Conservation (phyloP, 768 basidiomycete species). For the Xanthoconium purpureum region DNA sequence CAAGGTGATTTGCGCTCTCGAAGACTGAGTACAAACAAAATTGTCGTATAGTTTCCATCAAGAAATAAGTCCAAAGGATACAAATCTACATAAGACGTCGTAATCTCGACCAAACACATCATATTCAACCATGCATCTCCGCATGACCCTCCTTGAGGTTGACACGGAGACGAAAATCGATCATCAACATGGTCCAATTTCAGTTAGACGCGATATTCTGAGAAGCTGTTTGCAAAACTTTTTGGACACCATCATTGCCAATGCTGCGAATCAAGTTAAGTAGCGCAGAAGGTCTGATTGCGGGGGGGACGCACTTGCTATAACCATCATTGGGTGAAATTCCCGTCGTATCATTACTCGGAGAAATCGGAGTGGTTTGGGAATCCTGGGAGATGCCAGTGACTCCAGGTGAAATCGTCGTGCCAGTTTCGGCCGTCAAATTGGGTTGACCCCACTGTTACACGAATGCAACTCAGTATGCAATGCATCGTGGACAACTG, state of each 20-base stretch:
- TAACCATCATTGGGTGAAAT: conserved; percentile 70
- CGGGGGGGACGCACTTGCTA: conserved; percentile 29
- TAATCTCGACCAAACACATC: background rate
- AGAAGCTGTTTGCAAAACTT: conserved; percentile 29
- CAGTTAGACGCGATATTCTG: conserved; percentile 36
- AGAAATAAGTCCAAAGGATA: background rate
- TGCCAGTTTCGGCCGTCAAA: conserved; percentile 46
- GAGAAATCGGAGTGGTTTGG: conserved; percentile 33
- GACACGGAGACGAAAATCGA: background rate
- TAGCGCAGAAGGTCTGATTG: background rate
- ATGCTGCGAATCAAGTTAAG: conserved; percentile 23
- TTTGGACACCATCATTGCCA: conserved; percentile 29
- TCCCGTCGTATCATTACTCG: conserved; percentile 38
- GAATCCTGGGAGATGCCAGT: conserved; percentile 29
- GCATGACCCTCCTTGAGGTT: background rate
- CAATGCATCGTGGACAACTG: background rate
- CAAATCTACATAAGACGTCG: background rate
- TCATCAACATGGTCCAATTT: background rate
- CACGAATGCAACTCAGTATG: conserved; percentile 10
- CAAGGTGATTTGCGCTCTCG: too few species aligned
- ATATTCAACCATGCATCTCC: background rate
- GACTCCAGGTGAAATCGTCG: conserved; percentile 37
- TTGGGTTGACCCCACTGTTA: conserved; percentile 54
- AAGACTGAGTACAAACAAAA: too few species aligned
- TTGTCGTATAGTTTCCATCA: background rate